Conservation (phyloP, 2,329 filamentous ascomycete genomes). For the Sclerotinia sclerotiorum region DNA sequence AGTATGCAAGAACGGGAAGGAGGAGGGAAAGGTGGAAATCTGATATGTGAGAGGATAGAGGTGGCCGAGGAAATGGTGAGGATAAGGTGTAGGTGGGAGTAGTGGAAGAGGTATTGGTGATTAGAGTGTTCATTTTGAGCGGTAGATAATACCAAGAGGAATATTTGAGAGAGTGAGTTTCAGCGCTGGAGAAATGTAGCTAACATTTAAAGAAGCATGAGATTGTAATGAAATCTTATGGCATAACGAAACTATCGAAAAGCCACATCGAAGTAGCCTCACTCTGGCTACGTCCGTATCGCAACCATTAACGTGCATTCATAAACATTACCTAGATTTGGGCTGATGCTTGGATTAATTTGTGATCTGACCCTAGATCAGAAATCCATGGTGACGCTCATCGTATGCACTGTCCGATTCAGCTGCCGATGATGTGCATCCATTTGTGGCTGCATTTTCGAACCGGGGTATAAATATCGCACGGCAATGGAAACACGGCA, state of each 20-base stretch:
- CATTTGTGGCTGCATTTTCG: not conserved
- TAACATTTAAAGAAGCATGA: not conserved
- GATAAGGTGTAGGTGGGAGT: conserved; percentile 57
- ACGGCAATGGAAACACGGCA: not conserved
- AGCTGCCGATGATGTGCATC: not conserved
- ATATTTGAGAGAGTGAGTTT: not conserved
- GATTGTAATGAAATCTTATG: not conserved
- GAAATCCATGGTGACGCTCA: not conserved
- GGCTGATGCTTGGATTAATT: not conserved
- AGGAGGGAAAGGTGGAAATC: conserved; percentile 72
- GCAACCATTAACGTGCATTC: not conserved
- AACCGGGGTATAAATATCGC: not conserved
- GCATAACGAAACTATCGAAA: not conserved
- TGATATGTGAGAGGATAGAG: conserved; percentile 71
- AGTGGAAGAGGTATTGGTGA: not conserved
- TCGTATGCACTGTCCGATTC: not conserved
- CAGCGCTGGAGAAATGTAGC: not conserved
- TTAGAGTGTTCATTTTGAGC: conserved; percentile 5
- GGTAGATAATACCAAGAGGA: not conserved
- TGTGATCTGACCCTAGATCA: not conserved
- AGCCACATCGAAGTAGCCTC: not conserved
- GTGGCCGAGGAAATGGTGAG: conserved; percentile 54
- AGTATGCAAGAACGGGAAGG: conserved; percentile 13
- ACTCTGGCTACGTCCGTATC: not conserved
- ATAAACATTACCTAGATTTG: not conserved